These are phyloP conservation scores for Pelargonium nanum DNA, from an alignment of 345 rosid species.

Conservation along the genomic window DNA sequence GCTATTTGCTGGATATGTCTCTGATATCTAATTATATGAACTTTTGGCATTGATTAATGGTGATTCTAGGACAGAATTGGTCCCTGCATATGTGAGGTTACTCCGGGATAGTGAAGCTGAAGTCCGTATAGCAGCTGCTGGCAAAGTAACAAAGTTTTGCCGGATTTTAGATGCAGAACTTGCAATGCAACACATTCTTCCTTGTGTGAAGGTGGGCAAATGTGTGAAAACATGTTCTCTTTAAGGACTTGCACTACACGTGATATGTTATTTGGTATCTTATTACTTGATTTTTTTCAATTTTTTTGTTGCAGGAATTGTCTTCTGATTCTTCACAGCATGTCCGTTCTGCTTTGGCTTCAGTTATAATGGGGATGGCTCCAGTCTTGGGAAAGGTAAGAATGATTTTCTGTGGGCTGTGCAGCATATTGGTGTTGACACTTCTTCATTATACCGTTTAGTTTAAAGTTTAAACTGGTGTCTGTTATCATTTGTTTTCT, in stretches of 20 bases:
- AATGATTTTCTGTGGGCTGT: background rate
- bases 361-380: slow-evolving; percentile 99
- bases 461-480: too few species aligned
- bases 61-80: slow-evolving; percentile 59
- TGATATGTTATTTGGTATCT: too few species aligned
- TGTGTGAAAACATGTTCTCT: slow-evolving; percentile 1
- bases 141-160: slow-evolving; percentile 89
- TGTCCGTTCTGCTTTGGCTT: slow-evolving; percentile 95
- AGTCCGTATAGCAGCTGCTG: slow-evolving; percentile 97
- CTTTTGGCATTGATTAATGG: background rate
- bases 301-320: slow-evolving; percentile 46
- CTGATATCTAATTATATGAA: too few species aligned
- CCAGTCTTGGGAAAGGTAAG: slow-evolving; percentile 61
- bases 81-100: slow-evolving; percentile 86
- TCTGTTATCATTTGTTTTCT: too few species aligned
- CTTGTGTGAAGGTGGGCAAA: slow-evolving; percentile 67
- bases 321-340: slow-evolving; percentile 97
- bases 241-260: too few species aligned
- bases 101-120: slow-evolving; percentile 98
- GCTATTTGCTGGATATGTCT: background rate
- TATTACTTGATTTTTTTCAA: slow-evolving; percentile 1
- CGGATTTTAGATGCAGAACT: slow-evolving; percentile 81
- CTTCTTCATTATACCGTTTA: too few species aligned
- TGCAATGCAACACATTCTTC: slow-evolving; percentile 72
- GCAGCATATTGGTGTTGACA: background rate